Conservation (phyloP, 1,139 yeast genomes). For the Scheffersomyces insectosa region DNA sequence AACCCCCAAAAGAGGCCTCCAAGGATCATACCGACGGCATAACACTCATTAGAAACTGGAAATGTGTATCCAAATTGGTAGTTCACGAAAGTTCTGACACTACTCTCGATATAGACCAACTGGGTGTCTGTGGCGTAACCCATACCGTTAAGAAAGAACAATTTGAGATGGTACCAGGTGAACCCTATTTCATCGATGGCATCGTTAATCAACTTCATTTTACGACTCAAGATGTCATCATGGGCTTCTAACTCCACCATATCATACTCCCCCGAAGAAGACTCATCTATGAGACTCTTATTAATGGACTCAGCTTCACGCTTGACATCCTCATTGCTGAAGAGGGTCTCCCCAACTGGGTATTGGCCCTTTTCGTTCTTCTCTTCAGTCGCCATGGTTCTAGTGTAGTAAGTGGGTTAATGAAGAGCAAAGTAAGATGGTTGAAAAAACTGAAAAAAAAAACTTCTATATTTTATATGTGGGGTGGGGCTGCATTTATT, state of each 20-base stretch:
- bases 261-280: conserved; percentile 10
- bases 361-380: too few species aligned
- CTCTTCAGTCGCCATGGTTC: too few species aligned
- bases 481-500: too few species aligned
- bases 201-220: conserved; percentile 41
- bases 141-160: conserved; percentile 52
- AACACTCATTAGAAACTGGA: conserved; percentile 27
- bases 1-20: conserved; percentile 48
- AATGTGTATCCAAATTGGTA: conserved; percentile 40
- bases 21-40: conserved; percentile 48
- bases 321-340: too few species aligned
- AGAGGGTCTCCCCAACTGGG: too few species aligned
- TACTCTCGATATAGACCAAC: conserved; percentile 42
- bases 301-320: too few species aligned
- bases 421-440: too few species aligned
- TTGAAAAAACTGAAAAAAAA: too few species aligned
- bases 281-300: not conserved
- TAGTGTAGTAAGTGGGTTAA: too few species aligned
- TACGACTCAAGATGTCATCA: conserved; percentile 33
- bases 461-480: too few species aligned
- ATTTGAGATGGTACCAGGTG: conserved; percentile 47
- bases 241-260: conserved; percentile 20
- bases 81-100: conserved; percentile 40
- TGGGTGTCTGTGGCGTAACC: conserved; percentile 68
- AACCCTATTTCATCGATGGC: conserved; percentile 55